These are phyloP conservation scores for Diaporthe vexans DNA, from an alignment of 2,329 filamentous ascomycete species.

Conservation along the genomic window DNA sequence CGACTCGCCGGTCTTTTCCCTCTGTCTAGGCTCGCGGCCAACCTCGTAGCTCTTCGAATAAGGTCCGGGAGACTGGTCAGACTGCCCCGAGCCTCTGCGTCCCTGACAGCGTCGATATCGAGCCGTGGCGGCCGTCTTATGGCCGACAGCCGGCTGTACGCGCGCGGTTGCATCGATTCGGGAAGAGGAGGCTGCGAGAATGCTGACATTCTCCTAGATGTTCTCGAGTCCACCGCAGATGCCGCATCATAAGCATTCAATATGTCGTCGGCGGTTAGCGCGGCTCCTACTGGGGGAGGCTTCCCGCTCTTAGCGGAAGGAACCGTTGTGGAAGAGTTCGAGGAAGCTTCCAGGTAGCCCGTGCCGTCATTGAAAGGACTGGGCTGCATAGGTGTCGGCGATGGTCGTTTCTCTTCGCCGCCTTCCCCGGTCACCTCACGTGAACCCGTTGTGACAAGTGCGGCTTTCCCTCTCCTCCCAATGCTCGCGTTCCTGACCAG, in stretches of 20 bases:
- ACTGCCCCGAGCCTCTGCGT: conserved; percentile 87
- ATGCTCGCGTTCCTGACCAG: conserved; percentile 74
- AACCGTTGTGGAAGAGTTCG: conserved; percentile 61
- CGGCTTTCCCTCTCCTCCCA: conserved; percentile 71
- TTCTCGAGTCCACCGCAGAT: conserved; percentile 58
- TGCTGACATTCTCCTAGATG: conserved; percentile 44
- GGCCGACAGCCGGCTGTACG: conserved; percentile 65
- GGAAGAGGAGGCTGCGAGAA: conserved; percentile 47
- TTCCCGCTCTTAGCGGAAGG: conserved; percentile 48
- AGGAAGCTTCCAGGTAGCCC: conserved; percentile 61
- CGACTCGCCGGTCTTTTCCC: conserved; percentile 76
- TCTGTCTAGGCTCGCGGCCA: conserved; percentile 90
- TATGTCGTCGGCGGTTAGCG: conserved; percentile 61
- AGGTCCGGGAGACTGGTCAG: conserved; percentile 93
- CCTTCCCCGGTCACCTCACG: conserved; percentile 45
- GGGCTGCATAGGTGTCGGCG: conserved; percentile 53
- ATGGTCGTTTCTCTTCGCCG: conserved; percentile 52
- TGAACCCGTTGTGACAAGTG: conserved; percentile 60
- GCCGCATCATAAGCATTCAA: conserved; percentile 65
- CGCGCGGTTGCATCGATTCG: conserved; percentile 42
- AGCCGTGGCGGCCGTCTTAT: conserved; percentile 78
- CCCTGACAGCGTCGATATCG: conserved; percentile 85
- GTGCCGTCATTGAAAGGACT: conserved; percentile 60
- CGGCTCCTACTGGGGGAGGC: conserved; percentile 43
- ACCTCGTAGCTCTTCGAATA: conserved; percentile 86